Conservation (phyloP, 1,284 basidiomycete species). For the Ustilago bromivora region DNA sequence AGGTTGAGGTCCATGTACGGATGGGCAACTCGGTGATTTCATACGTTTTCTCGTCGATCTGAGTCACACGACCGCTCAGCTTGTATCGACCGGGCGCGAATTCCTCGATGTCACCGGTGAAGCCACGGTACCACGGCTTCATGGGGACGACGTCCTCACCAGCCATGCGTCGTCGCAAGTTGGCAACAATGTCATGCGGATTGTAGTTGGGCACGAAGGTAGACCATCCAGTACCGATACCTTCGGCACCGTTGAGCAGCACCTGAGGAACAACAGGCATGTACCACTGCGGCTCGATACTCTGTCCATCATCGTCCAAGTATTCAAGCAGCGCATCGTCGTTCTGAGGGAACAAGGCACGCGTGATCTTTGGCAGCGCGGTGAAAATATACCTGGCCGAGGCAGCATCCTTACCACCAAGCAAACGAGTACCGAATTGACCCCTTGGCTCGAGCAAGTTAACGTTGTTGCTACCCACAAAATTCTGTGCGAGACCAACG, state of each 20-base stretch:
- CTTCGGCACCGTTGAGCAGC: constrained; percentile 93
- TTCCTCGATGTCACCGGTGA: constrained; percentile 84
- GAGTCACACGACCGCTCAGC: constrained; percentile 80
- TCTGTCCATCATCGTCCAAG: constrained; percentile 86
- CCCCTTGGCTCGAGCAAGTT: constrained; percentile 90
- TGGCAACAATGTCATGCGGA: constrained; percentile 88
- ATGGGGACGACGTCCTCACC: constrained; percentile 87
- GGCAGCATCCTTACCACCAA: constrained; percentile 78
- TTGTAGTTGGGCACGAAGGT: constrained; percentile 94
- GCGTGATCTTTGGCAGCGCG: constrained; percentile 81
- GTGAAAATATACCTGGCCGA: constrained; percentile 98
- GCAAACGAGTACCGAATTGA: constrained; percentile 85
- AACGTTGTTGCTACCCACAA: constrained; percentile 95
- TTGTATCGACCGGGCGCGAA: constrained; percentile 88
- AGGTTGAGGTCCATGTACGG: constrained; percentile 92
- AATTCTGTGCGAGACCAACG: constrained; percentile 92
- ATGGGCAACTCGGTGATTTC: constrained; percentile 97
- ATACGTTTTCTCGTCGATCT: constrained; percentile 86
- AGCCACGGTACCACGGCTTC: constrained; percentile 97
- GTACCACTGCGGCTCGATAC: constrained; percentile 95
- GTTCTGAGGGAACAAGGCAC: constrained; percentile 82
- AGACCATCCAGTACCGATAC: constrained; percentile 99
- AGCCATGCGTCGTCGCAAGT: constrained; percentile 86
- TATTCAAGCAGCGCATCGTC: constrained; percentile 89
- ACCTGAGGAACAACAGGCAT: constrained; percentile 90